Evolutionary conservation across 2,329 filamentous ascomycete species (phyloP).

Genomic region (Diaporthe ilicicola): DNA sequence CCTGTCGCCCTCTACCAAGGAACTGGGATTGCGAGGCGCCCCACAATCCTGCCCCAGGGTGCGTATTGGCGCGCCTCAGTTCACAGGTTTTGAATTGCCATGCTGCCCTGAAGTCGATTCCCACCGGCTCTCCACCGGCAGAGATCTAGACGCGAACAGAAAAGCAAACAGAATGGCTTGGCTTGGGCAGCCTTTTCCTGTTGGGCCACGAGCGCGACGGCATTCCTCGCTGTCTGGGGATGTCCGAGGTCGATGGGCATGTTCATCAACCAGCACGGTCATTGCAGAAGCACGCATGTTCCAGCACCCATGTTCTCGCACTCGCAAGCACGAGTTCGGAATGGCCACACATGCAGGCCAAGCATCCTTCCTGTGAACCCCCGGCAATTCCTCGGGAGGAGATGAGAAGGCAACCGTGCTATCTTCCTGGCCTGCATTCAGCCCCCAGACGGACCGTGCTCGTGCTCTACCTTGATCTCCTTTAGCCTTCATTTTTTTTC

Average conservation of each 20-base stretch:
- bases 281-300: neutral
- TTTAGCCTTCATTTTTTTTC: neutral
- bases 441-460: constrained; percentile 2
- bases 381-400: neutral
- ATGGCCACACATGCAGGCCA: constrained; percentile 15
- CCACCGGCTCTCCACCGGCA: neutral
- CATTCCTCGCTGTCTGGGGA: neutral
- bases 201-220: neutral
- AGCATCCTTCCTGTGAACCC: constrained; percentile 5
- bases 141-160: neutral
- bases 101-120: neutral
- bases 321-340: neutral
- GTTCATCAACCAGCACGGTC: neutral
- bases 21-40: constrained; percentile 1
- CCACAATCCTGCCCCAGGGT: constrained; percentile 1
- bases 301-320: too few species aligned
- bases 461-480: neutral
- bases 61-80: neutral
- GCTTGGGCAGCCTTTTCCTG: neutral
- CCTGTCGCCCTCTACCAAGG: neutral
- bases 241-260: neutral
- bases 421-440: neutral
- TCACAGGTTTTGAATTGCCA: neutral
- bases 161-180: neutral
- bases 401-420: neutral